Base-by-base conservation (phyloP, 1,139 yeast genomes). In the Cylindricascospora bacillispora region DNA sequence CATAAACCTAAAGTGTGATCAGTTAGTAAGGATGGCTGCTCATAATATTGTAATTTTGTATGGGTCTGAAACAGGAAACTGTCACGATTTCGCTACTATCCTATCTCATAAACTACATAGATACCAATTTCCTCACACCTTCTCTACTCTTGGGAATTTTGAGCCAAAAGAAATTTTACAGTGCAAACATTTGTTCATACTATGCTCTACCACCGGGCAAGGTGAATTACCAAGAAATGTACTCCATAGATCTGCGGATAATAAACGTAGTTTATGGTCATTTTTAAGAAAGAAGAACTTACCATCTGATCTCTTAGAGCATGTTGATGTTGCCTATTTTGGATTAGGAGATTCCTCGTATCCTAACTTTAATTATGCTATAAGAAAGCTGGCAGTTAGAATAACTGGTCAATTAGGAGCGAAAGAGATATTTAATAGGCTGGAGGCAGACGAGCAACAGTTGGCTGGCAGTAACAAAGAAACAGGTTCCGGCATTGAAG, bases 331-430 rank as follows among this genome's bases (percentile, higher is more conserved):
- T 39, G 70, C 89, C 3, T 67, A 85, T 2, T 76, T 89, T 49
- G 99, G 98, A 0, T 59, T 92, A 2, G 99, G 99, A n/a, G 97
- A 89, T 51, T 77, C 95, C 0, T 78, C 93, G 2, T 89, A 89
- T 49, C 79, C 93, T 3, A 70, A 77, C 42, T 86, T 72, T 57
- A 89, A 89, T 54, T 76, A 76, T 65, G 95, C 95, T 9, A 70
- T 80, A 22, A 69, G 77, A 37, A 86, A 89, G 49, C 53, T 92
- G 12, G 94, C 86, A 47, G 66, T 74, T 7, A 63, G 99, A 35
- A 50, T 89, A 24, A 45, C 55, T 3, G 45, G 62, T 16, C 95
- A 86, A 54, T 59, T 92, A 13, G 98, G 98, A 1, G 94, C 92
- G 4, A 41, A 43, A 1, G 93, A 79, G 44, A 56, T 83, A 12